Base-by-base conservation (phyloP, 768 basidiomycete species). In the Lactifluus volemus region DNA sequence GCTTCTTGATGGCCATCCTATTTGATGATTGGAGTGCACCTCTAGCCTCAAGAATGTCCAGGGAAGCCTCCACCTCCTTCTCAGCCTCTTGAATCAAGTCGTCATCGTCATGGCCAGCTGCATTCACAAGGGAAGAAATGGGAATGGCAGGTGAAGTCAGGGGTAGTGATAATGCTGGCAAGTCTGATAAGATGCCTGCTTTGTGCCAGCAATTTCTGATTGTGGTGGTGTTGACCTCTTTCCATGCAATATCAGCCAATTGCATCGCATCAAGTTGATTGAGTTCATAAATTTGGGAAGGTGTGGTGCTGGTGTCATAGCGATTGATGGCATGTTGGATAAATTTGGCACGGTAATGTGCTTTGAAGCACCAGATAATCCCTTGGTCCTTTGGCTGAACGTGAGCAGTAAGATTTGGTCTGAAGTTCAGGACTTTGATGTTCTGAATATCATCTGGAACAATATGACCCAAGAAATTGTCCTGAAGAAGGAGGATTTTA, bases 311-410 rank as follows among this genome's bases (percentile, higher is more conserved):
- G 1, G 38, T 21, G 9, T 59, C 53, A 38, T 60, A 48, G 8
- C 41, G 53, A 36, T 63, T 47, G 17, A 63, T 54, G 0, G 60
- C 60, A 17, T 65, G 62, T 4, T 38, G 8, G 54, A 69, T 70
- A 53, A 74, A 74, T 5, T 47, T 55, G 3, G 49, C 25, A 2
- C 67, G 61, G 57, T 77, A 77, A 36, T 70, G 64, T 0, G 75
- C 75, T 65, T 42, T 42, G 14, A 42, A 42, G 15, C 14, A 42
- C 4, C 15, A 15, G 6, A 42, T 42, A 15, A 42, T 71, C 11
- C 74, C 75, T 11, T 69, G 70, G 66, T 76, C 73, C 39, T 64
- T 58, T 9, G 73, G 75, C 55, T 78, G 76, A 34, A 78, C 67
- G 66, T 66, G 71, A 4, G 74, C 61, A 0, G 72, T 78, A 49